These are phyloP conservation scores for Termitomyces sp. DNA, from an alignment of 768 basidiomycete genomes.

Conservation along the genomic window DNA sequence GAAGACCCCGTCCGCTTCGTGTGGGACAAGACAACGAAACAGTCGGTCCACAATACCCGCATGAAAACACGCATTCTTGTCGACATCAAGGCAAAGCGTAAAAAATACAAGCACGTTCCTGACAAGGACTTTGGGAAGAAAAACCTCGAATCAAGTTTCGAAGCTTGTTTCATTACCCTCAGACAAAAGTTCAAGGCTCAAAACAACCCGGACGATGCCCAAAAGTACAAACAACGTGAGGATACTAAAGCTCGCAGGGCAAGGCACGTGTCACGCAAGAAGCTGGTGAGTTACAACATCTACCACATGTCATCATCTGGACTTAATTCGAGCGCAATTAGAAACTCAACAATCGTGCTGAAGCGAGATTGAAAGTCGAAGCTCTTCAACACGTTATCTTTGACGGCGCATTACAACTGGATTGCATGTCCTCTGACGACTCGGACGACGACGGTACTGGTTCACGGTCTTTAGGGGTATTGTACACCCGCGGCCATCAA, in stretches of 20 bases:
- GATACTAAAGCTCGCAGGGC: slow-evolving; percentile 60
- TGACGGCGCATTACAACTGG: slow-evolving; percentile 65
- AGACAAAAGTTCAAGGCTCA: slow-evolving; percentile 66
- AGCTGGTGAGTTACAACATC: slow-evolving; percentile 43
- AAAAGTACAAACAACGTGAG: slow-evolving; percentile 43
- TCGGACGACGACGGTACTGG: slow-evolving; percentile 50
- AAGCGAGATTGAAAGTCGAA: slow-evolving; percentile 48
- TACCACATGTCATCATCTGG: not conserved
- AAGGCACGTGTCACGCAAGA: slow-evolving; percentile 57
- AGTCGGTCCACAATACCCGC: slow-evolving; percentile 67
- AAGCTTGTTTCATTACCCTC: slow-evolving; percentile 67
- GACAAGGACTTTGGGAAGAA: slow-evolving; percentile 66
- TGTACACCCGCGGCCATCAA: slow-evolving; percentile 53
- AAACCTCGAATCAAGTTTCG: slow-evolving; percentile 57
- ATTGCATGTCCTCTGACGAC: slow-evolving; percentile 83
- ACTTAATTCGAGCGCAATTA: slow-evolving; percentile 20
- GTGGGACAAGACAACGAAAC: slow-evolving; percentile 75
- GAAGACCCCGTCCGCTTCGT: slow-evolving; percentile 69
- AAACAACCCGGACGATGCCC: slow-evolving; percentile 16
- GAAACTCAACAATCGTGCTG: slow-evolving; percentile 69
- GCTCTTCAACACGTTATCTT: slow-evolving; percentile 61
- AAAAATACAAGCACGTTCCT: slow-evolving; percentile 57
- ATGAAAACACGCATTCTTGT: slow-evolving; percentile 65
- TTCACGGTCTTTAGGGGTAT: slow-evolving; percentile 27
- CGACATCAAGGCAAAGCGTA: slow-evolving; percentile 55